Evolutionary conservation across 2,329 filamentous ascomycete species (phyloP), one percentile per base, ranked within the genome.

Genomic region (Ascochyta clinopodiicola): DNA sequence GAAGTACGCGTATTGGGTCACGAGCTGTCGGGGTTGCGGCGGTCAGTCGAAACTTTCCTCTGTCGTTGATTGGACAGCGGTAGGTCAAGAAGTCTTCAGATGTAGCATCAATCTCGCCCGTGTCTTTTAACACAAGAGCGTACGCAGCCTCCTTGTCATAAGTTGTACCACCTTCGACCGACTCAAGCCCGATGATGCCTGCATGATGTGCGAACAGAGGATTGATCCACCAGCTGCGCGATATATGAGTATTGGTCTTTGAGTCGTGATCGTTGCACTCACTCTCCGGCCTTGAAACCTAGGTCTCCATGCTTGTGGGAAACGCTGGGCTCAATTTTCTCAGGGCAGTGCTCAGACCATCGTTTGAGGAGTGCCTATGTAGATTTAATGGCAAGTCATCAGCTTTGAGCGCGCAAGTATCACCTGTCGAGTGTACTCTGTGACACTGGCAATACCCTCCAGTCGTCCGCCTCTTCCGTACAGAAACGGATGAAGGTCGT

Each of bases 161-260:
- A 7, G 76, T 76, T 25, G 80, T 77, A 3, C 79, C 75, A 13
- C 79, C 78, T 15, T 77, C 68, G 1, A 73, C 66, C n/a, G 73
- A 70, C 17, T 70, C 69, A 27, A 73, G 67, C 51, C 81, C 78
- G 53, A 82, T 80, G 42, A 82, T 81, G 37, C 80, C 80, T 42
- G 75, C 79, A 29, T 77, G 74, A 38, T 77, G 76, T 6, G 80
- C 80, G 55, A 81, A 81, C 13, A 81, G 64, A 22, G 77, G 60
- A 45, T 76, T 79, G 59, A 82, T 79, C 80, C 80, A 82, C 80
- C 80, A 82, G 25, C 79, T 81, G 19, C 21, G 32, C 8, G n/a
- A n/a, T 17, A 3, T 27, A 31, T 55, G 1, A 55, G 52, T 24
- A 5, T 25, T 9, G 3, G 10, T n/a, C 10, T 13, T 6, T 1